These are phyloP conservation scores for Saccharomyces pastorianus DNA, from an alignment of 1,139 yeast genomes.

Conservation along the genomic window DNA sequence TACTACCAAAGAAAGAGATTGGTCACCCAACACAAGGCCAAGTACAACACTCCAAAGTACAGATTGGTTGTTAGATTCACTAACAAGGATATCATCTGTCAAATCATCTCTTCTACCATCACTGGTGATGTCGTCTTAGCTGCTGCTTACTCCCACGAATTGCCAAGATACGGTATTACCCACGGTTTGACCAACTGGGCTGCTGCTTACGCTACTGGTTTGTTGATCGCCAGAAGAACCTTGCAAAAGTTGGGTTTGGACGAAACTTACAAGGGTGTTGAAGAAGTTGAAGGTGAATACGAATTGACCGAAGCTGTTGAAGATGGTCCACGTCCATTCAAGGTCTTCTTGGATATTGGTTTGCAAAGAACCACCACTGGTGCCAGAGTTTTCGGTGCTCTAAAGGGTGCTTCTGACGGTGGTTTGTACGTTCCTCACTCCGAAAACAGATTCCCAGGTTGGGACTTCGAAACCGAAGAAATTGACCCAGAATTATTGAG, in stretches of 20 bases:
- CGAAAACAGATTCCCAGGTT: conserved; percentile 99
- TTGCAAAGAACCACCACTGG: conserved; percentile 99
- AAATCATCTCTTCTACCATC: conserved; percentile 92
- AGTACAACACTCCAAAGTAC: conserved; percentile 99
- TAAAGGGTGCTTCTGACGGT: conserved; percentile 99
- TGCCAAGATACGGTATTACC: conserved; percentile 94
- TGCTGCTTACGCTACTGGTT: conserved; percentile 99
- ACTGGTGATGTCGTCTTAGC: conserved; percentile 94
- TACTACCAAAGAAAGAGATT: conserved; percentile 99
- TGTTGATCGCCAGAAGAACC: conserved; percentile 98
- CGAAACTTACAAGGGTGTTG: conserved; percentile 97
- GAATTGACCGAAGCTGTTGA: conserved; percentile 98
- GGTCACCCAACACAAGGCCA: conserved; percentile 99
- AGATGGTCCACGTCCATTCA: conserved; percentile 99
- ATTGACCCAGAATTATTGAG: conserved; percentile 95
- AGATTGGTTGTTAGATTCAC: conserved; percentile 99
- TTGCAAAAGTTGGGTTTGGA: conserved; percentile 96
- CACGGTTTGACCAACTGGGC: conserved; percentile 99
- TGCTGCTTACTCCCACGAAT: conserved; percentile 98
- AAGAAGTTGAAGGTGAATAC: conserved; percentile 99
- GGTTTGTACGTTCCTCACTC: conserved; percentile 99
- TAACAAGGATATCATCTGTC: conserved; percentile 98
- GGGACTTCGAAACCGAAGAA: conserved; percentile 98
- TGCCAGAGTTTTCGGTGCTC: conserved; percentile 98
- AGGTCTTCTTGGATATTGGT: conserved; percentile 99